These are phyloP conservation scores for grape (Vitis vinifera) DNA, from an alignment of 164 flowering plant genomes.

Conservation along the genomic window ASM3070453v1 NC_081812.1:17294001-17294500, in stretches of 20 bases:
- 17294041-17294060: neutral
- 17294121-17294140: conserved; percentile 89
- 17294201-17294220: conserved; percentile 97
- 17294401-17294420: conserved; percentile 93
- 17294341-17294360: conserved; percentile 98
- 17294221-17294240: conserved; percentile 5
- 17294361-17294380: conserved; percentile 97
- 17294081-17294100: neutral
- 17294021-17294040: neutral
- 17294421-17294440: conserved; percentile 96
- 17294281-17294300: neutral
- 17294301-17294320: conserved; percentile 60
- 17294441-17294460: conserved; percentile 96
- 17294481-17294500: conserved; percentile 87
- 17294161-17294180: conserved; percentile 94
- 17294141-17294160: conserved; percentile 86
- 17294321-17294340: conserved; percentile 82
- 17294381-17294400: conserved; percentile 94
- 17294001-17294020: neutral
- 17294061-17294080: no score
- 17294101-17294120: conserved; percentile 92
- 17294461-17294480: conserved; percentile 90
- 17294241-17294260: neutral
- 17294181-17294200: conserved; percentile 89
- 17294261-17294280: neutral